phyloP scores from a whole-genome alignment of 75 land plant genomes.

The Cupressus sempervirens region DNA sequence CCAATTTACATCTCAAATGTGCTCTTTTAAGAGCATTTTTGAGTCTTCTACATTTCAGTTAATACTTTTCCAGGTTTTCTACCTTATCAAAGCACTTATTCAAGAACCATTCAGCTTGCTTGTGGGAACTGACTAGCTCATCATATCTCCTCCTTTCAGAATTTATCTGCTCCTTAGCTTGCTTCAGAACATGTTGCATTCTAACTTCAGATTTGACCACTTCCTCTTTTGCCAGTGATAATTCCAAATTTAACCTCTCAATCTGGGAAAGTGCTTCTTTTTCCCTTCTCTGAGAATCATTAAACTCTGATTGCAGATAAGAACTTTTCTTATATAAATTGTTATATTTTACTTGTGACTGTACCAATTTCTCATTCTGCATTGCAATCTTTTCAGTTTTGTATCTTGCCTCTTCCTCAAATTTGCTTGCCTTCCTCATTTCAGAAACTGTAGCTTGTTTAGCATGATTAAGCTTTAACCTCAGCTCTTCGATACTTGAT shows the following conservation, averaged over 20 bases:
- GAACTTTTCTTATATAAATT: constrained; percentile 12
- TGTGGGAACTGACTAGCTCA: constrained; percentile 5
- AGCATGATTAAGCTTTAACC: neutral
- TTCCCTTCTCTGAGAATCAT: constrained; percentile 13
- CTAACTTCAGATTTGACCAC: constrained; percentile 30
- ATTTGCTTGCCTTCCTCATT: constrained; percentile 12
- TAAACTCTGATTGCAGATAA: constrained; percentile 17
- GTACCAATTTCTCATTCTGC: constrained; percentile 21
- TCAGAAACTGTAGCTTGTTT: constrained; percentile 6
- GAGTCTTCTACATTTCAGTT: neutral
- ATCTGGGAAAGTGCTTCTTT: constrained; percentile 12
- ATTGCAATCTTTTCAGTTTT: constrained; percentile 18
- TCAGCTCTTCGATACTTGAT: constrained; percentile 10
- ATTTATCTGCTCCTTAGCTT: constrained; percentile 23
- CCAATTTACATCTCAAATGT: neutral
- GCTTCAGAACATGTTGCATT: constrained; percentile 21
- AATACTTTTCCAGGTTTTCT: neutral
- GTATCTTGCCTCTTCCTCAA: constrained; percentile 13
- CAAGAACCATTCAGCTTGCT: constrained; percentile 13
- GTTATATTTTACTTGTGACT: constrained; percentile 12
- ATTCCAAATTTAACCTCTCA: constrained; percentile 19
- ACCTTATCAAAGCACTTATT: constrained; percentile 13
- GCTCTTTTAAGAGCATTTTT: neutral
- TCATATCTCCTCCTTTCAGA: constrained; percentile 16
- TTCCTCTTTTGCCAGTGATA: constrained; percentile 33